Base-by-base conservation (phyloP, 1,139 yeast genomes). In the Casaregolazyma lundiana region DNA sequence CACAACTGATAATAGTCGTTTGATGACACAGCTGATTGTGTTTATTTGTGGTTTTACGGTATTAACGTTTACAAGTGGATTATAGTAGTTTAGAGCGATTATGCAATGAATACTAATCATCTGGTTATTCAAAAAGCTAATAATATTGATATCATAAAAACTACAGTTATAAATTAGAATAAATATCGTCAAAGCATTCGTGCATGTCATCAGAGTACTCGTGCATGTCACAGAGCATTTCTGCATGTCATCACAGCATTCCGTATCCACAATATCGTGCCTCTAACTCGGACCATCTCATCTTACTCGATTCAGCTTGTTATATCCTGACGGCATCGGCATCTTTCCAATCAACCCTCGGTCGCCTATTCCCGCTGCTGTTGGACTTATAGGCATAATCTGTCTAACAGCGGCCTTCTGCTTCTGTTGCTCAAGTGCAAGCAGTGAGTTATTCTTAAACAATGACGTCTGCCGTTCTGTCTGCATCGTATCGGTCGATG, bases 361-460 rank as follows among this genome's bases (percentile, higher is more conserved):
- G 16, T 37, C 40, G 6, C 30, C 30, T 5, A 37, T 11, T 9
- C 30, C 43, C 9, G 16, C 43, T 6, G 36, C 26, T 11, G 32
- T 26, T 7, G 43, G 37, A 29, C 22, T 40, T 22, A 40, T 40
- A 5, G 43, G 43, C 43, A 40, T 15, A 15, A 40, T 26, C 26
- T 40, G 36, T 20, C 15, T 18, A 6, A 32, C 36, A 7, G 43
- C 43, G 2, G 29, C 18, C 24, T 37, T 37, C 19, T 32, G 29
- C 18, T 40, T 30, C 38, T 26, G 46, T 22, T 41, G 44, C 26
- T 30, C 36, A 18, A 41, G 49, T 13, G 49, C 50, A 20, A 52
- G 50, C 17, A 52, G 44, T 3, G 53, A 50, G 38, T 52, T 52
- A 7, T 51, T 50, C 32, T 49, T 44, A 36, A 52, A 46, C 19